Conservation (phyloP, 2,329 filamentous ascomycete genomes). For the Aspergillus aculeatinus region DNA sequence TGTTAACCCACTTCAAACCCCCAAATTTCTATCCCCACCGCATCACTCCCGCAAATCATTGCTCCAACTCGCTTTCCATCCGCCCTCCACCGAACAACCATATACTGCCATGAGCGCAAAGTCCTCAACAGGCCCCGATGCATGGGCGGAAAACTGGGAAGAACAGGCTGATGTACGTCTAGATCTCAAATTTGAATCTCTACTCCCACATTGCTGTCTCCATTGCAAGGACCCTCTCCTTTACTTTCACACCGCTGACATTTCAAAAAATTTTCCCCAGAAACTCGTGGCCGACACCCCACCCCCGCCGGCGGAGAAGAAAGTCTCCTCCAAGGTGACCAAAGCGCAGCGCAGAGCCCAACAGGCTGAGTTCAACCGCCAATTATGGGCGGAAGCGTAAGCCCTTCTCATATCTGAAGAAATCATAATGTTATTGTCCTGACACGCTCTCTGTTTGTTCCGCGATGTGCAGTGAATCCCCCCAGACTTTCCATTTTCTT, state of each 20-base stretch:
- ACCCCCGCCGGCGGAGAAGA: slow-evolving; percentile 44
- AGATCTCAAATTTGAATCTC: no score
- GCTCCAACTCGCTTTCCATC: no score
- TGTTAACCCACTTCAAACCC: neutral
- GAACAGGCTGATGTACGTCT: slow-evolving; percentile 65
- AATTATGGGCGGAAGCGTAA: slow-evolving; percentile 87
- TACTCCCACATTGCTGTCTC: no score
- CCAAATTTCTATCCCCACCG: slow-evolving; percentile 7
- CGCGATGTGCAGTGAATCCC: slow-evolving; percentile 60
- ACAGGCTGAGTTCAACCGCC: slow-evolving; percentile 79
- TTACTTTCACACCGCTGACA: neutral
- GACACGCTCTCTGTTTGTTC: slow-evolving; percentile 8
- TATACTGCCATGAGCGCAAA: slow-evolving; percentile 39
- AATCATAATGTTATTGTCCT: neutral
- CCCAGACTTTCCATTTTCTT: slow-evolving; percentile 72
- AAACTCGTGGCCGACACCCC: slow-evolving; percentile 39
- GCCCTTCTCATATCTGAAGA: slow-evolving; percentile 1
- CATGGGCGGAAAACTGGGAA: slow-evolving; percentile 94
- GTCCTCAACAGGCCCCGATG: slow-evolving; percentile 61
- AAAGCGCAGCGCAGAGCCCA: slow-evolving; percentile 76
- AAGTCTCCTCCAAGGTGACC: slow-evolving; percentile 56
- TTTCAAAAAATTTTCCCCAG: slow-evolving; percentile 27
- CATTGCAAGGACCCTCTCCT: no score
- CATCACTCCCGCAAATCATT: neutral
- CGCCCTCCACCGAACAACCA: neutral